Percentiles rank a stretch among this genome's conserved stretches.
Evolutionary conservation across 2,329 filamentous ascomycete genomes (phyloP).

Genomic region (Colletotrichum magnum): DNA sequence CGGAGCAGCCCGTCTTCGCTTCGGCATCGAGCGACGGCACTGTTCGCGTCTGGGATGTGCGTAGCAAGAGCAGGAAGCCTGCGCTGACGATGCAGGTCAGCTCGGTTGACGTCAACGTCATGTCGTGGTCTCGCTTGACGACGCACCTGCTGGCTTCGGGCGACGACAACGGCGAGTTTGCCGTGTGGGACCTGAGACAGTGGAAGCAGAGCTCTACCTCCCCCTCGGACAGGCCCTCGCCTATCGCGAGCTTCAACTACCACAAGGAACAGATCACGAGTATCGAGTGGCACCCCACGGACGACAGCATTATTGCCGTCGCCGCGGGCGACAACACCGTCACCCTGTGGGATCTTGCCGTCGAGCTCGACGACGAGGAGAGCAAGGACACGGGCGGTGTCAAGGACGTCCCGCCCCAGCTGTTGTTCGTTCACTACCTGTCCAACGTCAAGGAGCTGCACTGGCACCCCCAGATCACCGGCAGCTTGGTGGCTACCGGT

Average conservation of each 20-base stretch:
- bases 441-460: conserved; percentile 95
- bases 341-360: conserved; percentile 95
- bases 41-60: conserved; percentile 94
- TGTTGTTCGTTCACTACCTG: conserved; percentile 97
- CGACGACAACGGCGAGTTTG: conserved; percentile 94
- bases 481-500: conserved; percentile 89
- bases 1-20: conserved; percentile 92
- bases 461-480: conserved; percentile 97
- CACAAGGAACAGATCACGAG: conserved; percentile 97
- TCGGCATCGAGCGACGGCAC: conserved; percentile 95
- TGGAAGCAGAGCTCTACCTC: conserved; percentile 81
- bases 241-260: conserved; percentile 94
- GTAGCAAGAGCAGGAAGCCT: conserved; percentile 90
- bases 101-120: conserved; percentile 91
- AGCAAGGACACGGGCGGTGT: conserved; percentile 89
- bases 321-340: conserved; percentile 94
- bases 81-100: conserved; percentile 90
- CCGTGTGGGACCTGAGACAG: conserved; percentile 94
- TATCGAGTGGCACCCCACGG: conserved; percentile 97
- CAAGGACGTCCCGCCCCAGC: conserved; percentile 91
- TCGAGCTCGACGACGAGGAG: conserved; percentile 97
- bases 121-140: conserved; percentile 93
- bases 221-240: conserved; percentile 70
- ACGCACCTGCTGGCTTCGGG: conserved; percentile 92
- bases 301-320: conserved; percentile 95